Conservation (phyloP, 2,329 filamentous ascomycete genomes). For the Talaromyces sp. region DNA sequence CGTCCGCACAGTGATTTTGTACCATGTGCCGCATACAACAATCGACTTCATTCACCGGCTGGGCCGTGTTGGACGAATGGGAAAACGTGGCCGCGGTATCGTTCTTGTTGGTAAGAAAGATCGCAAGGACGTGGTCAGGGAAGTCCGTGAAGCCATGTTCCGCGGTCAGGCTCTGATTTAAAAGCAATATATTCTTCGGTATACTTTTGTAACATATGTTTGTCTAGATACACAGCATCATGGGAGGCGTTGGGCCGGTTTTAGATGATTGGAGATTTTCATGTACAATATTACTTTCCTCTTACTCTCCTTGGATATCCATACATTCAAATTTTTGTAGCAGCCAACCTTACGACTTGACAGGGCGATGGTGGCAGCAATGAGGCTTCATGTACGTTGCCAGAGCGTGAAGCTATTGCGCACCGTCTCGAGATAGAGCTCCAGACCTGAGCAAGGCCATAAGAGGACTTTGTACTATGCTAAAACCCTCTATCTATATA, state of each 20-base stretch:
- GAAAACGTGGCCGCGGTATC: slow-evolving; percentile 79
- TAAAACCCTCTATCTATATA: no score
- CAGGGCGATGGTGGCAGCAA: no score
- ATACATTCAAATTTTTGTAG: background rate
- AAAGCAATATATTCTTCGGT: slow-evolving; percentile 9
- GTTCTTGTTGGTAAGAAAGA: slow-evolving; percentile 89
- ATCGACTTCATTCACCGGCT: slow-evolving; percentile 98
- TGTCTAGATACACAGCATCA: background rate
- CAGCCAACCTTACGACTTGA: no score
- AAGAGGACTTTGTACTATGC: no score
- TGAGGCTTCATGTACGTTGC: no score
- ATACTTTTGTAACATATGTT: slow-evolving; percentile 3
- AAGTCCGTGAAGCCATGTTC: slow-evolving; percentile 87
- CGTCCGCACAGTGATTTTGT: slow-evolving; percentile 86
- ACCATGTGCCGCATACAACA: slow-evolving; percentile 95
- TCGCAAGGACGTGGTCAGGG: slow-evolving; percentile 81
- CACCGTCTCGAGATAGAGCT: no score
- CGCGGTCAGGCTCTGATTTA: slow-evolving; percentile 75
- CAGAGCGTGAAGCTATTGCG: no score
- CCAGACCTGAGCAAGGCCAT: no score
- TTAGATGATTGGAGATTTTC: background rate
- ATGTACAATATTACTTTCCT: background rate
- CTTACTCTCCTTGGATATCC: background rate
- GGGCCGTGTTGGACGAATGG: slow-evolving; percentile 89
- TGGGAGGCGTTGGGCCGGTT: slow-evolving; percentile 10